These are phyloP conservation scores for Hirsutella minnesotensis DNA, from an alignment of 2,329 filamentous ascomycete species.

Conservation along the genomic window DNA sequence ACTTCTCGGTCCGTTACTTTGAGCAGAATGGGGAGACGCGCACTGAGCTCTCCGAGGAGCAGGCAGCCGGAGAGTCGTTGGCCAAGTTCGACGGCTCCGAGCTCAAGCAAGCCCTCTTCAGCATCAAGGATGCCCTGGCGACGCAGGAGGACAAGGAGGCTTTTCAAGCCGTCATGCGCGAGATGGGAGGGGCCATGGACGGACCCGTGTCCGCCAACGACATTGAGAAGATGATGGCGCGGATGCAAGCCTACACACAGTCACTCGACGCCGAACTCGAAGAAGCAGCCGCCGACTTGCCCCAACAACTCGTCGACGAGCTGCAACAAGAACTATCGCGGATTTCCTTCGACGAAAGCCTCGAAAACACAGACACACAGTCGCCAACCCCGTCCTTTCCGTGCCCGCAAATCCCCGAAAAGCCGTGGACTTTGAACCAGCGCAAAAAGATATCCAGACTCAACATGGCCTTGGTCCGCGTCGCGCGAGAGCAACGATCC, in stretches of 20 bases:
- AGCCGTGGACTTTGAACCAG: conserved; percentile 24
- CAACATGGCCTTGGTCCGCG: conserved; percentile 18
- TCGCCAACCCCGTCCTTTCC: conserved; percentile 7
- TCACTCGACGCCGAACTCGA: conserved; percentile 23
- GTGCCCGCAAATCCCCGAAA: conserved; percentile 22
- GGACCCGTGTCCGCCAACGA: conserved; percentile 19
- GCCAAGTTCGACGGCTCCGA: conserved; percentile 22
- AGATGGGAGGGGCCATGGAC: conserved; percentile 18
- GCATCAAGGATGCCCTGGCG: conserved; percentile 25
- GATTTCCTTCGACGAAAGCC: conserved; percentile 5
- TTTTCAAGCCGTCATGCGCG: conserved; percentile 22
- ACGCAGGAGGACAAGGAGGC: conserved; percentile 20
- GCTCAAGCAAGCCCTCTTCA: conserved; percentile 22
- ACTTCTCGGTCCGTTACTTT: conserved; percentile 31
- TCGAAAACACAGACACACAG: too few relatives aligned
- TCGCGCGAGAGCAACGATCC: conserved; percentile 16
- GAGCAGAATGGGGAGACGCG: conserved; percentile 29
- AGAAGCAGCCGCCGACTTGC: conserved; percentile 17
- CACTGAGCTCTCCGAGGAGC: conserved; percentile 23
- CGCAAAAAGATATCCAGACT: conserved; percentile 25
- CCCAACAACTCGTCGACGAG: conserved; percentile 20
- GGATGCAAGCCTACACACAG: conserved; percentile 21
- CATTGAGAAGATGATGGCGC: conserved; percentile 21
- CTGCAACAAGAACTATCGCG: conserved; percentile 17
- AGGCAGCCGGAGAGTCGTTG: conserved; percentile 28